A percentile compares a stretch with the other conserved stretches of the same genome.
These are phyloP conservation scores for Kwoniella sp. DNA, from an alignment of 768 basidiomycete species.

Conservation along the genomic window DNA sequence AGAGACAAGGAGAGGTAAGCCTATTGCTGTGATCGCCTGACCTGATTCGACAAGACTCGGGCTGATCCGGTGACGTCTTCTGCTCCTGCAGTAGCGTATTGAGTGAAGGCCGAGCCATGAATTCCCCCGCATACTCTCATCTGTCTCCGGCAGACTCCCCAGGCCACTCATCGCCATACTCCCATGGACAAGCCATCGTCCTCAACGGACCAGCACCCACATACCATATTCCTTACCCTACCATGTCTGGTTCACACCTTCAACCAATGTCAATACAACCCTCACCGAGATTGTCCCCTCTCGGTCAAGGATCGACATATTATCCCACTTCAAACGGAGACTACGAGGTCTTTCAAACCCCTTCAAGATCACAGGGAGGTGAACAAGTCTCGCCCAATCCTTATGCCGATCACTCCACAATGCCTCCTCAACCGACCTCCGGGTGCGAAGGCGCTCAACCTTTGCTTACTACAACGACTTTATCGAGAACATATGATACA, in stretches of 20 bases:
- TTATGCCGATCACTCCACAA: constrained; percentile 12
- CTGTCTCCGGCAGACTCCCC: constrained; percentile 23
- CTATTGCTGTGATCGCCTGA: no score
- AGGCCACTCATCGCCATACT: constrained; percentile 27
- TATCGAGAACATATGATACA: constrained; percentile 37
- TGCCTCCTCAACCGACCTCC: constrained; percentile 4
- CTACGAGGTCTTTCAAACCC: constrained; percentile 25
- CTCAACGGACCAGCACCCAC: constrained; percentile 19
- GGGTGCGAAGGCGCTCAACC: constrained; percentile 23
- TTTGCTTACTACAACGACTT: constrained; percentile 28
- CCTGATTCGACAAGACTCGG: no score
- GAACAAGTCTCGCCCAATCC: constrained; percentile 20
- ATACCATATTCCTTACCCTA: constrained; percentile 25
- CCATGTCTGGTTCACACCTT: constrained; percentile 23
- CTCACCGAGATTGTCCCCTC: constrained; percentile 19
- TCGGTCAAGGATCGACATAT: constrained; percentile 27
- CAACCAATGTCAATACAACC: constrained; percentile 26
- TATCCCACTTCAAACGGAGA: constrained; percentile 28
- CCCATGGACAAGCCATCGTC: constrained; percentile 20
- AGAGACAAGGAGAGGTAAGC: constrained; percentile 25
- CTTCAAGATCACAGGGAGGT: background rate
- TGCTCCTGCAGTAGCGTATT: constrained; percentile 1
- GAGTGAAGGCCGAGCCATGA: constrained; percentile 12
- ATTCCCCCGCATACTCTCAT: constrained; percentile 39
- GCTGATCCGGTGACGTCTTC: background rate